phyloP scores from a whole-genome alignment of 2,329 filamentous ascomycete genomes.

The Xylariaceae sp. region DNA sequence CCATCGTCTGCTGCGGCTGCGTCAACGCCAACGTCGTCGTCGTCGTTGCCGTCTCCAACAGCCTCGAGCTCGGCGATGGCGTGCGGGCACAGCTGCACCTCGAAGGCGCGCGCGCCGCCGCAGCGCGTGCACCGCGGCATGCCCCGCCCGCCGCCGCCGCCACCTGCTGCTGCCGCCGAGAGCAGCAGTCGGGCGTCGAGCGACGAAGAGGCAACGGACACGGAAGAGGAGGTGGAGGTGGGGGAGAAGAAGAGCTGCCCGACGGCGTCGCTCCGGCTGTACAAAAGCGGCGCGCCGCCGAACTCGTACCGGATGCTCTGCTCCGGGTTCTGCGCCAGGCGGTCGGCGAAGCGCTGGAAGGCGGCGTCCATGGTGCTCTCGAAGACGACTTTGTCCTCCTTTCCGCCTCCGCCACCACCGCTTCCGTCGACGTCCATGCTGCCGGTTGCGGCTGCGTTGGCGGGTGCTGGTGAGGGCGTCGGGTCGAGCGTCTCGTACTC shows the following conservation, averaged over 20 bases:
- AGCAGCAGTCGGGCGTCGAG: too few relatives aligned
- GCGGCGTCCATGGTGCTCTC: conserved; percentile 67
- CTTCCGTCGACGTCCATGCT: conserved; percentile 40
- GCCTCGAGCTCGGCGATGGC: conserved; percentile 83
- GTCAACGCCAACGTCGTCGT: background rate
- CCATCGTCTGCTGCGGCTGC: conserved; percentile 24
- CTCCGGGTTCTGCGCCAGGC: conserved; percentile 71
- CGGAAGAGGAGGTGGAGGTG: background rate
- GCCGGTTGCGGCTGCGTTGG: conserved; percentile 40
- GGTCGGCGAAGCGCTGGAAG: conserved; percentile 69
- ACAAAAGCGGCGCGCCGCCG: conserved; percentile 65
- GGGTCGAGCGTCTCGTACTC: conserved; percentile 82
- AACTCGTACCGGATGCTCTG: conserved; percentile 79
- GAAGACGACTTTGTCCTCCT: conserved; percentile 64
- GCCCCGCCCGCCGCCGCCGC: conserved; percentile 25
- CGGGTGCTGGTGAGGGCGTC: conserved; percentile 42
- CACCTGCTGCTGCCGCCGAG: too few relatives aligned
- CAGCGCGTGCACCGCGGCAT: conserved; percentile 75
- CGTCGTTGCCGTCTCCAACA: conserved; percentile 63
- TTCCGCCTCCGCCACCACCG: conserved; percentile 25
- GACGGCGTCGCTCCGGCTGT: conserved; percentile 68
- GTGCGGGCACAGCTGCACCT: conserved; percentile 86
- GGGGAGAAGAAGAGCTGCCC: conserved; percentile 51
- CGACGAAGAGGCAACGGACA: too few relatives aligned
- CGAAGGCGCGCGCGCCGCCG: conserved; percentile 69